phyloP scores from a whole-genome alignment of 495 filamentous ascomycete species.

The Oidiodendron maius region DNA sequence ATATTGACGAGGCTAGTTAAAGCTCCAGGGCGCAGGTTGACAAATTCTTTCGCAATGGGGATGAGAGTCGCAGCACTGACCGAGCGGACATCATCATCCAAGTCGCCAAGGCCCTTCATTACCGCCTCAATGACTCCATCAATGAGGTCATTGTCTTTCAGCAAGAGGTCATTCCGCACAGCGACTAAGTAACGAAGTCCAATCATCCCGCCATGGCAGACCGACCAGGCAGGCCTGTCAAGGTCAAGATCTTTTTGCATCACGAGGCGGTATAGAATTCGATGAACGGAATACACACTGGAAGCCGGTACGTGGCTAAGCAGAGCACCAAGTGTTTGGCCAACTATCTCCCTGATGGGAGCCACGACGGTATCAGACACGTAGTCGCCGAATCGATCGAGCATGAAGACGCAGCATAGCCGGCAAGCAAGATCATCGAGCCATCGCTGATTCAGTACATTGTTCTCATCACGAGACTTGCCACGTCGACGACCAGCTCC shows the following conservation, averaged over 20 bases:
- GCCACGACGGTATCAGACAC: conserved; percentile 95
- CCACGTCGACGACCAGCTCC: conserved; percentile 79
- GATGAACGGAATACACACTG: conserved; percentile 76
- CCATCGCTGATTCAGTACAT: conserved; percentile 74
- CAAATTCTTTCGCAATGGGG: conserved; percentile 90
- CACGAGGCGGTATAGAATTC: conserved; percentile 76
- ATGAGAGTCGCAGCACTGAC: conserved; percentile 95
- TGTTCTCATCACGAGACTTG: conserved; percentile 67
- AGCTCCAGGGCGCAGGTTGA: conserved; percentile 69
- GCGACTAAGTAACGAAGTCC: conserved; percentile 91
- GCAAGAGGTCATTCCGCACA: conserved; percentile 83
- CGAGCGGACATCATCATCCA: conserved; percentile 91
- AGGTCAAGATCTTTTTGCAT: conserved; percentile 80
- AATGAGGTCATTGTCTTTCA: conserved; percentile 76
- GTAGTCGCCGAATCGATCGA: conserved; percentile 96
- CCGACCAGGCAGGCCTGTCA: conserved; percentile 74
- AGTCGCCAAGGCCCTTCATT: conserved; percentile 88
- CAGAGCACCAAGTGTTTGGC: conserved; percentile 88
- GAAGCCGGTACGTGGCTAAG: conserved; percentile 68
- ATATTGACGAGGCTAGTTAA: conserved; percentile 81
- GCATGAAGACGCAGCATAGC: conserved; percentile 89
- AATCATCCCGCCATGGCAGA: conserved; percentile 97
- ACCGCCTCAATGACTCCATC: conserved; percentile 89
- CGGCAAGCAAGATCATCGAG: conserved; percentile 90
- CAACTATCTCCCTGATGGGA: conserved; percentile 91